Evolutionary conservation across 495 filamentous ascomycete species (phyloP).

Genomic region (Rusavskia elegans): DNA sequence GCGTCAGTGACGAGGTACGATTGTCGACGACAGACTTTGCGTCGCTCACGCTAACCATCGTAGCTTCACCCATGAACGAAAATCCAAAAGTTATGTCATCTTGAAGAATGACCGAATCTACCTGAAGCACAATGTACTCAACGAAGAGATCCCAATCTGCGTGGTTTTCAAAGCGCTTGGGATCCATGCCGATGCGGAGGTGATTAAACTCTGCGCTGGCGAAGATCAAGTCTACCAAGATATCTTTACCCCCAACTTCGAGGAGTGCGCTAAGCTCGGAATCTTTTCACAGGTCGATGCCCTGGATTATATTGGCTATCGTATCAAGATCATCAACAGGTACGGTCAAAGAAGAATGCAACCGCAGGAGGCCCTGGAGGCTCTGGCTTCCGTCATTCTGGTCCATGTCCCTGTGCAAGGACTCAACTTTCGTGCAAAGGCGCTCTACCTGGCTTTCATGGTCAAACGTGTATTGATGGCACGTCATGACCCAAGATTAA

Average conservation of each 20-base stretch:
- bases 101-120: constrained; percentile 81
- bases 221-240: constrained; percentile 78
- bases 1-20: constrained; percentile 74
- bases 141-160: constrained; percentile 83
- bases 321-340: constrained; percentile 69
- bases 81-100: constrained; percentile 91
- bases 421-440: constrained; percentile 87
- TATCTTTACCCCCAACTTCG: constrained; percentile 85
- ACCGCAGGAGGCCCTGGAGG: constrained; percentile 79
- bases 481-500: constrained; percentile 66
- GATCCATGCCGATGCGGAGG: constrained; percentile 84
- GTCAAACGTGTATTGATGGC: constrained; percentile 86
- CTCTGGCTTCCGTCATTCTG: constrained; percentile 76
- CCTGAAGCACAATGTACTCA: constrained; percentile 83
- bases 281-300: constrained; percentile 89
- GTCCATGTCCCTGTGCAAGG: constrained; percentile 83
- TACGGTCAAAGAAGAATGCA: constrained; percentile 45
- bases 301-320: constrained; percentile 71
- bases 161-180: constrained; percentile 87
- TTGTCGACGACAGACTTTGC: not conserved
- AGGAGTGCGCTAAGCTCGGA: constrained; percentile 65
- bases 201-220: constrained; percentile 73
- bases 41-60: not conserved
- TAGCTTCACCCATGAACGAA: constrained; percentile 90
- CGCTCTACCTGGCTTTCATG: constrained; percentile 93